Base-by-base conservation (phyloP, 2,329 filamentous ascomycete genomes). In the Aspergillus pseudotamarii region DNA sequence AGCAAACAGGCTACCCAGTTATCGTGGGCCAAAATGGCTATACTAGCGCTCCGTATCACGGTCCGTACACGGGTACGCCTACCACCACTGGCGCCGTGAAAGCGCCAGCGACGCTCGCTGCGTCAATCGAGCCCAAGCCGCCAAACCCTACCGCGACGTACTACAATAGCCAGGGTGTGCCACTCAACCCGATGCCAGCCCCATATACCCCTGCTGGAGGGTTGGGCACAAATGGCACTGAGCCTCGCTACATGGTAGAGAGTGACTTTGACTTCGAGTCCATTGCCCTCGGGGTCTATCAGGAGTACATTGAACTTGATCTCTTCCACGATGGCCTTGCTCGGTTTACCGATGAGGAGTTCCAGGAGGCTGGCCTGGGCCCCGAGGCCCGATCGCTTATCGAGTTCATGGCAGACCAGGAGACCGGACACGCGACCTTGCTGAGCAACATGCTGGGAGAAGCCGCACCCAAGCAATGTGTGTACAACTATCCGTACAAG, bases 191-290 rank as follows among this genome's bases (percentile, higher is more conserved):
- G 1, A 79, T 91, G 76, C 91, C 91, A 1, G 87, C 88, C 1
- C 91, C 91, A 0, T 94, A 90, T 78, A 86, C 84, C 0, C 92
- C 92, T 0, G 85, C 83, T 43, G 91, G 92, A 62, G 92, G 92
- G 12, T 77, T 90, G 1, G 91, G 91, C 3, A 93, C 91, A 50
- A 94, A 94, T 65, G 91, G 91, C 19, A 86, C 87, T 0, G 83
- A 84, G 54, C 91, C 91, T 2, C 86, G 92, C 1, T 94, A 94
- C 77, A 88, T 90, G 65, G 89, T 91, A 0, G 84, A 92, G 70
- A 92, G 89, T 66, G 92, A 96, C 72, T 95, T 93, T 72, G 92
- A 95, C 76, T 95, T 90, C 73, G 85, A 94, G 74, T 93, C 91
- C 0, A 83, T 95, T 64, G 85, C 88, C 0, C 82, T 94, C 10